Evolutionary conservation across 345 rosid genomes (phyloP), one percentile per base, ranked within the genome.

Genomic region (Salix arbutifolia): DNA sequence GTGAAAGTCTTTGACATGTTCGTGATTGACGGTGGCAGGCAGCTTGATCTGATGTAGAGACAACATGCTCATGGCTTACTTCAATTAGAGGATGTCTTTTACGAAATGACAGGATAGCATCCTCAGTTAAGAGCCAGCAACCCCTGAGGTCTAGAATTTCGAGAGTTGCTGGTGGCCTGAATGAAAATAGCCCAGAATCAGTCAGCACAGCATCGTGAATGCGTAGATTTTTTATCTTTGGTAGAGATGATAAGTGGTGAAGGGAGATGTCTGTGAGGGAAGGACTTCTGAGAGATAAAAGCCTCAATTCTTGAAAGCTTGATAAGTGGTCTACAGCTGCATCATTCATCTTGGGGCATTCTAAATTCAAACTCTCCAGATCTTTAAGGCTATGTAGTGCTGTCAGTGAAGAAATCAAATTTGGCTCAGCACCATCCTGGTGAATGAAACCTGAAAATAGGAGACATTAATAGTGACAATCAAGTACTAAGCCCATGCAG

Each of bases 81-180:
- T 88, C 88, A 28, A 91, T 76, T 66, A 35, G 83, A 28, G 92
- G 94, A 71, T 90, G 76, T 71, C 74, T 89, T 76, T 76, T 84
- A 76, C 83, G 78, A 83, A 96, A 88, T 21, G 78, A 44, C 37
- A 76, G 62, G 56, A 93, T 44, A 23, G 78, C 89, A 37, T 88
- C 90, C 83, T 84, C 74, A 0, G 89, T 87, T 78, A 95, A 81
- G 56, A 96, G 97, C 99, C 99, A 96, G 81, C 97, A 93, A 37
- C 97, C 99, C 79, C 83, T 89, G 75, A 95, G 86, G 82, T 95
- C 91, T 40, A 95, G 88, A 67, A 77, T 62, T 76, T 86, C 85
- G 19, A 95, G 84, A 64, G 83, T 67, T 50, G 79, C 33, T 0
- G 90, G 93, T 40, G 97, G 91, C 31, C 77, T 88, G 83, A 90